These are phyloP conservation scores for Sistotremastrum suecicum DNA, from an alignment of 768 basidiomycete species.

Conservation along the genomic window DNA sequence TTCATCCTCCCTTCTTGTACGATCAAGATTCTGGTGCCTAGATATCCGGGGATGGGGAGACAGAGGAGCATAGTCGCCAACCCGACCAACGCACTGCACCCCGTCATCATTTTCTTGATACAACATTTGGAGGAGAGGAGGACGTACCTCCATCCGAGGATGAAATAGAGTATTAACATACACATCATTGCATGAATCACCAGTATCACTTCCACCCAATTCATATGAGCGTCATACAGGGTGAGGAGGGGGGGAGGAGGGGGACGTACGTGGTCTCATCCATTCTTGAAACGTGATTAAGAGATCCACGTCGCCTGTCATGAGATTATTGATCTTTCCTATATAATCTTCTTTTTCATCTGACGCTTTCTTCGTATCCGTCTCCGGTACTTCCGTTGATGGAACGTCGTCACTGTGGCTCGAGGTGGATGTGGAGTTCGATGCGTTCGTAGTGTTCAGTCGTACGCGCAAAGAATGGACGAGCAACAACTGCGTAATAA, in stretches of 20 bases:
- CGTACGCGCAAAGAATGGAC: too few relatives aligned
- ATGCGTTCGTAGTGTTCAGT: too few relatives aligned
- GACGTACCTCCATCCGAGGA: constrained; percentile 38
- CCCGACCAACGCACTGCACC: constrained; percentile 31
- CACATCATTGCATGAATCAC: constrained; percentile 24
- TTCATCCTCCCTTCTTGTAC: constrained; percentile 27
- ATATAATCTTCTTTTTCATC: constrained; percentile 6
- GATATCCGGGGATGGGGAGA: constrained; percentile 27
- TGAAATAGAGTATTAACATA: constrained; percentile 25
- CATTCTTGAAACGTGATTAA: constrained; percentile 9
- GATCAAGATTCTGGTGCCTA: constrained; percentile 21
- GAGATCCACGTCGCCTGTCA: constrained; percentile 41
- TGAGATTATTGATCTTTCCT: constrained; percentile 66
- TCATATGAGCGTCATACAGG: not conserved
- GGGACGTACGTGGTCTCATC: constrained; percentile 11
- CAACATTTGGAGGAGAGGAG: too few relatives aligned
- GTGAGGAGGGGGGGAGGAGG: too few relatives aligned
- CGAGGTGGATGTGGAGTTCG: too few relatives aligned
- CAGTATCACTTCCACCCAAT: constrained; percentile 14
- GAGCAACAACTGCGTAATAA: too few relatives aligned
- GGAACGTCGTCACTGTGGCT: too few relatives aligned
- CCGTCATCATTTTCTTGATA: too few relatives aligned
- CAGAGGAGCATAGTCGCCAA: constrained; percentile 24
- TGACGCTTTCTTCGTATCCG: too few relatives aligned
- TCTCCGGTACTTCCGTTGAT: too few relatives aligned